Evolutionary conservation across 805 yeast genomes (phyloP).

Genomic region (Zygosaccharomyces rouxii): DNA sequence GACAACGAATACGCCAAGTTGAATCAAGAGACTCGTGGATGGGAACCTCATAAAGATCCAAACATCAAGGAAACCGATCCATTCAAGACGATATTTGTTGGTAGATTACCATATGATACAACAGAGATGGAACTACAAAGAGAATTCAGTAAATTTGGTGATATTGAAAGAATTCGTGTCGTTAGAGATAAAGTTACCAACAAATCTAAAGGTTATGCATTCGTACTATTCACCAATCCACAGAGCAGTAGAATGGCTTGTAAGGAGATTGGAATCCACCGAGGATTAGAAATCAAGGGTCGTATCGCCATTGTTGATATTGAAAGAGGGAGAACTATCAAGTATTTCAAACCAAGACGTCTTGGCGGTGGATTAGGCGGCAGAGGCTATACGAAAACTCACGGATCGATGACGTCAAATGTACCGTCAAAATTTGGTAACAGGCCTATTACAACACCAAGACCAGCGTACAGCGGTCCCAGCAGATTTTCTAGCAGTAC

Average conservation of each 20-base stretch:
- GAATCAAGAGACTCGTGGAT: constrained; percentile 35
- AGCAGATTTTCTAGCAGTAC: constrained; percentile 12
- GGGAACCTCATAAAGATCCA: constrained; percentile 58
- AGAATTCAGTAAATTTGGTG: constrained; percentile 61
- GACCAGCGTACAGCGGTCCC: constrained; percentile 14
- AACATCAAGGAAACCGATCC: constrained; percentile 64
- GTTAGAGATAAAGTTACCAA: constrained; percentile 49
- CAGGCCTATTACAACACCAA: constrained; percentile 4
- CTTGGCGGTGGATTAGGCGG: constrained; percentile 96
- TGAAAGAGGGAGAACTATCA: constrained; percentile 62
- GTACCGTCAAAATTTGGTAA: constrained; percentile 5
- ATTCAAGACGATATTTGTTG: constrained; percentile 69
- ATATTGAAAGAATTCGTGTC: constrained; percentile 57
- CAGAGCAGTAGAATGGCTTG: constrained; percentile 58
- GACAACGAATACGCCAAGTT: constrained; percentile 30
- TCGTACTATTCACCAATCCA: constrained; percentile 63
- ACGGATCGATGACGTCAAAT: background rate
- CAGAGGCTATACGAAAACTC: constrained; percentile 45
- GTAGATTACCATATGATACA: constrained; percentile 59
- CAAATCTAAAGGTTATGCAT: constrained; percentile 78
- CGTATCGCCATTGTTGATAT: constrained; percentile 63
- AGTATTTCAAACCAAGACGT: constrained; percentile 67
- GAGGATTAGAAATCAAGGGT: constrained; percentile 48
- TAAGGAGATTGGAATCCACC: constrained; percentile 44
- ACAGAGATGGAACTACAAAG: constrained; percentile 66